Evolutionary conservation across 208 protist species (phyloP), one percentile per base, ranked within the genome.

Genomic region (Trypanosoma conorhini): DNA sequence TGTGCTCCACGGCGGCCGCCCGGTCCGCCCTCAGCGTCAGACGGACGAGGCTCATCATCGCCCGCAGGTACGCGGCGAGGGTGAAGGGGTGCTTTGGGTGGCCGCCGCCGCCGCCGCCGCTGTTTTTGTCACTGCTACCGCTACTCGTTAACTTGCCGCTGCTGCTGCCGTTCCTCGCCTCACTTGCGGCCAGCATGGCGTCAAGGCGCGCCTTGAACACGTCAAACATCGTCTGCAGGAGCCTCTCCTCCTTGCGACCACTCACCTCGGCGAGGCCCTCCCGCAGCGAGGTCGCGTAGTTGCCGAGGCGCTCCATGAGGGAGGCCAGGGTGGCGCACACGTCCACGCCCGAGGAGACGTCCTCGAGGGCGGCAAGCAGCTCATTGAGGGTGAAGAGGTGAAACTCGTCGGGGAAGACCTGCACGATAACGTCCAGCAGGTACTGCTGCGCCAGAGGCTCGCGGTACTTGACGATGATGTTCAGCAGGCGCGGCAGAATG

Each of bases 391-490:
- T 99, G 28, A 73, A 77, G 3, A 99, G 90, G 78, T 99, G 99
- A 70, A 98, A 99, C 62, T 99, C 97, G 74, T 99, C 97, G 0
- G 98, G 98, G 76, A 99, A 99, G 7, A 99, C 97, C 81, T 99
- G 98, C 52, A 99, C 97, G 52, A 99, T 82, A 57, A 98, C 91
- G 68, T 99, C 98, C 83, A 99, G 97, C 28, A 99, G 81, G 83
- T 99, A 99, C 85, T 99, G 95, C 88, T 99, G 98, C 1, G 97
- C 97, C 54, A 99, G 89, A 15, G 90, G 81, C 74, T 99, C 98
- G 52, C 95, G 93, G 83, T 97, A 99, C 54, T 86, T 87, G 33
- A 99, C 77, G 26, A 99, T 85, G 67, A 98, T 88, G 35, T 85
- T 80, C 12, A 98, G 74, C n/a, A 99, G 74, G 21, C 81, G 76